Evolutionary conservation across 352 stramenopile genomes (phyloP).

Genomic region (Pythium volutum): DNA sequence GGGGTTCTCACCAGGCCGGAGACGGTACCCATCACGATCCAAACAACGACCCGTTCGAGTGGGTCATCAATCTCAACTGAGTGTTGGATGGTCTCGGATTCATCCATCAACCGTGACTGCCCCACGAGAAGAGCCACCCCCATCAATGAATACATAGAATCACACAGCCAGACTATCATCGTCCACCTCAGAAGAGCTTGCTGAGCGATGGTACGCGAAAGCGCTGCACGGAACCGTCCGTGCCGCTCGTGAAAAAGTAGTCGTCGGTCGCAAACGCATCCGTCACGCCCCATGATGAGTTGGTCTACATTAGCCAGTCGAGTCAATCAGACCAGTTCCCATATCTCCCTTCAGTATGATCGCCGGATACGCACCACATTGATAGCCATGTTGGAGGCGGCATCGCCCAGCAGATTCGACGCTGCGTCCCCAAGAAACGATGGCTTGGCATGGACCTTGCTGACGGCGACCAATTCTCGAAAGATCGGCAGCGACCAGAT

Average conservation of each 20-base stretch:
- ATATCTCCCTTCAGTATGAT: neutral
- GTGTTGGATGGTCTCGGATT: neutral
- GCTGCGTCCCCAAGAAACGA: conserved; percentile 76
- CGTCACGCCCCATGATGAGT: conserved; percentile 79
- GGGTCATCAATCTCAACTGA: conserved; percentile 11
- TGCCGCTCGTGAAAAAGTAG: conserved; percentile 83
- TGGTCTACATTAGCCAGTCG: conserved; percentile 34
- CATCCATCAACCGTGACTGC: neutral
- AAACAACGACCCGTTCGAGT: conserved; percentile 44
- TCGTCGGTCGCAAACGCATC: conserved; percentile 76
- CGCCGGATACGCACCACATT: conserved; percentile 70
- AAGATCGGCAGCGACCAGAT: conserved; percentile 88
- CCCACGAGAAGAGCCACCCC: too few relatives aligned
- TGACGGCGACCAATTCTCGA: conserved; percentile 65
- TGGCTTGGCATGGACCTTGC: conserved; percentile 76
- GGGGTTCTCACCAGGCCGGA: conserved; percentile 28
- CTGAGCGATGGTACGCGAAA: conserved; percentile 54
- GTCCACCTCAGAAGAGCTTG: conserved; percentile 9
- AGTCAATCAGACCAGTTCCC: neutral
- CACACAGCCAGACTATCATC: neutral
- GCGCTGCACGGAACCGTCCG: conserved; percentile 78
- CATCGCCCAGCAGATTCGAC: conserved; percentile 74
- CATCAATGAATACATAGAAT: neutral
- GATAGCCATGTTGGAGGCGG: conserved; percentile 82
- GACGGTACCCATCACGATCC: conserved; percentile 33